phyloP scores from a whole-genome alignment of 2,329 filamentous ascomycete genomes.

The Stagonosporopsis vannaccii region DNA sequence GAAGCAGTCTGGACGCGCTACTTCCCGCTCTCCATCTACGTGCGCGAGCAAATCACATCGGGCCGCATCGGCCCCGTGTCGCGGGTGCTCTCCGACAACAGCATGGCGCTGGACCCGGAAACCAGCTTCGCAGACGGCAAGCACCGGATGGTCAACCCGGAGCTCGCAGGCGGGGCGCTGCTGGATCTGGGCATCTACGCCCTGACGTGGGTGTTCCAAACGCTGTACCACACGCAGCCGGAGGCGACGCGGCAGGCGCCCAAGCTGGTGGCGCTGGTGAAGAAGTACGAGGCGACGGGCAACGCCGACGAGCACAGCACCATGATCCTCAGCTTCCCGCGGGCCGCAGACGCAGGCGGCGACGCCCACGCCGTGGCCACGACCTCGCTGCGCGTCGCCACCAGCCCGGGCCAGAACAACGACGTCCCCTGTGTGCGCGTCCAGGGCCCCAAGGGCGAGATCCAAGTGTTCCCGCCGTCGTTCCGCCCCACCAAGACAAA shows the following conservation, averaged over 20 bases:
- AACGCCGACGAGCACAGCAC: conserved; percentile 81
- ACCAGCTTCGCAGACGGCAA: conserved; percentile 58
- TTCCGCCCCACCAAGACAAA: conserved; percentile 73
- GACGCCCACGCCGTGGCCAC: conserved; percentile 76
- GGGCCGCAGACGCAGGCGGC: conserved; percentile 56
- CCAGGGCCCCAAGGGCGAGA: conserved; percentile 81
- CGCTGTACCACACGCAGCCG: conserved; percentile 80
- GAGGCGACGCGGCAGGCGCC: conserved; percentile 70
- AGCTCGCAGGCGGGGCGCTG: conserved; percentile 82
- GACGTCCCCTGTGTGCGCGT: conserved; percentile 76
- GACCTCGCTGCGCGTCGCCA: conserved; percentile 52
- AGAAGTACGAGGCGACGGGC: conserved; percentile 74
- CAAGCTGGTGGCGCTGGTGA: conserved; percentile 69
- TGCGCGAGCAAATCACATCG: conserved; percentile 69
- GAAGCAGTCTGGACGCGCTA: conserved; percentile 85
- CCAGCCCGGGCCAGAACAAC: conserved; percentile 62
- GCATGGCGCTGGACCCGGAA: conserved; percentile 67
- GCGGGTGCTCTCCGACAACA: conserved; percentile 65
- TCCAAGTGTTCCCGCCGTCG: conserved; percentile 77
- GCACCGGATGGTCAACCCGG: conserved; percentile 82
- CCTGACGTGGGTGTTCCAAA: conserved; percentile 90
- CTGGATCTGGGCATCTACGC: conserved; percentile 90
- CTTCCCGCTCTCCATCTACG: conserved; percentile 81
- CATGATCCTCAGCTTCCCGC: conserved; percentile 78
- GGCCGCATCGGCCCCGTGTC: conserved; percentile 64